These are phyloP conservation scores for Trichoderma koningii DNA, from an alignment of 2,329 filamentous ascomycete species.

Conservation along the genomic window DNA sequence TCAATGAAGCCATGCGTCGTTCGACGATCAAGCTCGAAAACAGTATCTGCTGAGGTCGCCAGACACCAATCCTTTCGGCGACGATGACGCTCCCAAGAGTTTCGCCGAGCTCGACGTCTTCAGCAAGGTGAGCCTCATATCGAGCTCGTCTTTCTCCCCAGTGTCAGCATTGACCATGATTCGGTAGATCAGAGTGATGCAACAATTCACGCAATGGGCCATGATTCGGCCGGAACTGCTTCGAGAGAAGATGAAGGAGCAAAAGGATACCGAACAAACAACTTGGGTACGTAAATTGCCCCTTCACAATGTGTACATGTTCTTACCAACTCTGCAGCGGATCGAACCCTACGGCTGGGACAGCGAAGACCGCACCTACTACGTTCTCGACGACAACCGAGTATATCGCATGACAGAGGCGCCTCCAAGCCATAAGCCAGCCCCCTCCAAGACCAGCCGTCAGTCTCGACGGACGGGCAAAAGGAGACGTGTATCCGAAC, in stretches of 20 bases:
- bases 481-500: slow-evolving; percentile 61
- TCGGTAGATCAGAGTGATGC: slow-evolving; percentile 69
- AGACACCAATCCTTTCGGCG: slow-evolving; percentile 79
- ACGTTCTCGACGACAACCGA: slow-evolving; percentile 89
- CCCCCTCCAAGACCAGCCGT: slow-evolving; percentile 53
- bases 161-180: background rate
- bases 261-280: slow-evolving; percentile 77
- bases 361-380: slow-evolving; percentile 80
- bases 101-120: slow-evolving; percentile 84
- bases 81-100: slow-evolving; percentile 68
- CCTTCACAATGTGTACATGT: background rate
- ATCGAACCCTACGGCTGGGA: slow-evolving; percentile 91
- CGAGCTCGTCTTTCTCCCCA: background rate
- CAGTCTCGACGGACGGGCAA: slow-evolving; percentile 69
- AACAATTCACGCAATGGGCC: slow-evolving; percentile 87
- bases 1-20: slow-evolving; percentile 70
- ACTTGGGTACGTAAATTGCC: slow-evolving; percentile 66
- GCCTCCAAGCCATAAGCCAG: slow-evolving; percentile 54
- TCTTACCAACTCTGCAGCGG: slow-evolving; percentile 48
- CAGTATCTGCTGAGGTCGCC: slow-evolving; percentile 85
- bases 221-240: slow-evolving; percentile 86
- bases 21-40: slow-evolving; percentile 89
- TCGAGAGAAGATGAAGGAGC: slow-evolving; percentile 81
- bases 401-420: slow-evolving; percentile 86
- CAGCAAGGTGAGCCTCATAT: slow-evolving; percentile 62